A percentile compares a stretch with the other conserved stretches of the same genome.
Evolutionary conservation across 1,284 basidiomycete genomes (phyloP).

Genomic region (Inonotus hispidus): DNA sequence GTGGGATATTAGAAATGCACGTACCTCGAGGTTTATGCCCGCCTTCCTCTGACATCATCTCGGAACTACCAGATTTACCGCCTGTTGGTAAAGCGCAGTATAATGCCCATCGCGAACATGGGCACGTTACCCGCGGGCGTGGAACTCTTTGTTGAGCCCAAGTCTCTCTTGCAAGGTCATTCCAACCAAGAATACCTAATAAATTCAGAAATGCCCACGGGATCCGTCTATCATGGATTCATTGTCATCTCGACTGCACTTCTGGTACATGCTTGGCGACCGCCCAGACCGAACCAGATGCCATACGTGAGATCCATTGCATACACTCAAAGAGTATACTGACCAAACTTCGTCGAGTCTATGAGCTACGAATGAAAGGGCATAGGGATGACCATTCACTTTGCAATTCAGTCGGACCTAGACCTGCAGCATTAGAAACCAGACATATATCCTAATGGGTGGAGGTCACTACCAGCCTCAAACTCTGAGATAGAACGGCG

Average conservation of each 20-base stretch:
- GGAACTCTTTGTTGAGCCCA: background rate
- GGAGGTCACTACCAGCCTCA: background rate
- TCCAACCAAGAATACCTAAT: background rate
- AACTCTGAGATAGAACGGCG: background rate
- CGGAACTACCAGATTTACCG: background rate
- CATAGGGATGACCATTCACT: background rate
- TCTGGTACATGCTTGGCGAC: background rate
- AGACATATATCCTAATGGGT: background rate
- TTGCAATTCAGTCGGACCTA: background rate
- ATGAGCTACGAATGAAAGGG: background rate
- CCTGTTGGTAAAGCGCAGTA: background rate
- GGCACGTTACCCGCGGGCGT: background rate
- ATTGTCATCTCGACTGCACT: background rate
- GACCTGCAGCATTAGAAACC: background rate
- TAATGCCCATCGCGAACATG: background rate
- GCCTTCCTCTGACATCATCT: background rate
- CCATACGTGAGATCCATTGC: background rate
- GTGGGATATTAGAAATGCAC: background rate
- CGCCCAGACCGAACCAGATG: background rate
- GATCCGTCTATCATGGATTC: background rate
- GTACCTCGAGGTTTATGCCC: background rate
- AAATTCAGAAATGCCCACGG: background rate
- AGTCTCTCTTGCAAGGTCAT: background rate
- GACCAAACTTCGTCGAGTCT: background rate
- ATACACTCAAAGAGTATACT: background rate